phyloP scores from a whole-genome alignment of 1,139 yeast species.

The Kurtzmaniella natalensis region DNA sequence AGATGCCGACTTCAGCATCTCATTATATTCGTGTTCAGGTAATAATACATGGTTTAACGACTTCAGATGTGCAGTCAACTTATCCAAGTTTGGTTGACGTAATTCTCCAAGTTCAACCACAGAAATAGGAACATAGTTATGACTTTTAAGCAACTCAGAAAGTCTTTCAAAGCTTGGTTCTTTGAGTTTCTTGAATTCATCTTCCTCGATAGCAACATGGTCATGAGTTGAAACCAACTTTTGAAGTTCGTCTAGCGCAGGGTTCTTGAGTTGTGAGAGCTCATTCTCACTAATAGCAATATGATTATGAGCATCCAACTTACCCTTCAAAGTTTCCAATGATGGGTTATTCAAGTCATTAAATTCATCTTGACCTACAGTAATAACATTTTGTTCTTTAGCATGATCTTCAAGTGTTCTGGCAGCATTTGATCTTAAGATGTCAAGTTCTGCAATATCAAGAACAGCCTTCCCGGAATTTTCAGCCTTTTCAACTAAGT shows the following conservation, averaged over 20 bases:
- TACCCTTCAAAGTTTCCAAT: neutral
- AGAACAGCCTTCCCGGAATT: constrained; percentile 12
- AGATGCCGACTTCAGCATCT: constrained; percentile 7
- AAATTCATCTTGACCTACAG: constrained; percentile 10
- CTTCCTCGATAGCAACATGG: neutral
- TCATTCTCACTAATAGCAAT: neutral
- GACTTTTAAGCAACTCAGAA: constrained; percentile 2
- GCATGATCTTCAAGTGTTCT: constrained; percentile 7
- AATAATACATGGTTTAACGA: constrained; percentile 8
- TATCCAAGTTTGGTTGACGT: constrained; percentile 12
- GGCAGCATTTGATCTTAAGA: constrained; percentile 8
- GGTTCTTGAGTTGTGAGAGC: neutral
- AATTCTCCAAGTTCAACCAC: constrained; percentile 14
- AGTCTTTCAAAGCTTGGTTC: constrained; percentile 2
- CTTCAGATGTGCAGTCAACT: constrained; percentile 2
- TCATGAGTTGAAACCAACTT: neutral
- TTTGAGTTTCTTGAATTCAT: neutral
- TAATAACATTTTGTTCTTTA: constrained; percentile 9
- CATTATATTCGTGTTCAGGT: constrained; percentile 13
- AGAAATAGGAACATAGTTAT: constrained; percentile 12
- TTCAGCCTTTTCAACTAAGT: constrained; percentile 19
- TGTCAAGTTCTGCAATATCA: constrained; percentile 11
- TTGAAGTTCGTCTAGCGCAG: neutral
- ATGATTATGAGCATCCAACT: neutral
- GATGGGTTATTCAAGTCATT: constrained; percentile 3